Conservation (phyloP, 345 rosid species). For the Alliaria petiolata region DNA sequence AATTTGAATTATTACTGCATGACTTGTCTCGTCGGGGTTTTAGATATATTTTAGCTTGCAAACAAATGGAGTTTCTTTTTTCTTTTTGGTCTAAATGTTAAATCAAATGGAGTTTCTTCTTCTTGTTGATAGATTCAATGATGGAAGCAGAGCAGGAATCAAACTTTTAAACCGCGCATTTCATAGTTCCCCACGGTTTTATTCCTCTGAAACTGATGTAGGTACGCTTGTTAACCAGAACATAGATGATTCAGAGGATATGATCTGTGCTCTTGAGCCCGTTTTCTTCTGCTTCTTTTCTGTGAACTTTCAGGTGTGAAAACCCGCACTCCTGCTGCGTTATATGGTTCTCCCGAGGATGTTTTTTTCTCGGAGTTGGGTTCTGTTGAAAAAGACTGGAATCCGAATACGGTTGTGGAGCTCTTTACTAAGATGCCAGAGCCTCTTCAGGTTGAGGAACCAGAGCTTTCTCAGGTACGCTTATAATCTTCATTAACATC, state of each 20-base stretch:
- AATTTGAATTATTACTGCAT: neutral
- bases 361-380: slow-evolving; percentile 17
- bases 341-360: slow-evolving; percentile 3
- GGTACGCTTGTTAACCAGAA: slow-evolving; percentile 10
- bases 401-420: neutral
- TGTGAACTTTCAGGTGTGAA: slow-evolving; percentile 1
- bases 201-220: slow-evolving; percentile 1
- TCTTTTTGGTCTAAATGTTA: too few species aligned
- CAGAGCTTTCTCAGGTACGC: slow-evolving; percentile 4
- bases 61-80: neutral
- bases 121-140: neutral
- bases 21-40: neutral
- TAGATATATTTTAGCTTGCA: neutral
- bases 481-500: neutral
- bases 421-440: neutral
- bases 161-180: neutral
- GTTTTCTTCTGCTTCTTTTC: neutral
- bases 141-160: neutral
- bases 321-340: neutral
- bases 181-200: neutral
- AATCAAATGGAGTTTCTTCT: neutral
- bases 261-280: neutral
- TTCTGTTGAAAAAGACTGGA: neutral
- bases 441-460: neutral
- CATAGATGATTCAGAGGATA: neutral